Percentiles rank a stretch among this genome's conserved stretches.
phyloP scores from a whole-genome alignment of 371 early-diverging fungal species.

The Rhizopus delemar region DNA sequence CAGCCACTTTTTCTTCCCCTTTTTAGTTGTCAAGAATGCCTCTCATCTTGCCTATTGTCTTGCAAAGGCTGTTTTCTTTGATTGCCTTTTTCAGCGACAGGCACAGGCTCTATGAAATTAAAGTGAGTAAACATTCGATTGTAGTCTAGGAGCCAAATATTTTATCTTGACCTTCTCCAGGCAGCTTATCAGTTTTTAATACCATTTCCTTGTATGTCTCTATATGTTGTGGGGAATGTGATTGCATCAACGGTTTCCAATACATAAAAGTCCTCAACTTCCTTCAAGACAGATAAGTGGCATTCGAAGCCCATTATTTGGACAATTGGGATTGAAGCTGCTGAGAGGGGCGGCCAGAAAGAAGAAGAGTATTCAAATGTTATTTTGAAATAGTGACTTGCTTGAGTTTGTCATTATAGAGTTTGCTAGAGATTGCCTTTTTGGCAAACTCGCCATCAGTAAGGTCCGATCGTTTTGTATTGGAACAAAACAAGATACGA shows the following conservation, averaged over 20 bases:
- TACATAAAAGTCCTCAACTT: conserved; percentile 12
- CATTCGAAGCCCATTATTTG: conserved; percentile 20
- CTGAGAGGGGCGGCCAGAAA: conserved; percentile 10
- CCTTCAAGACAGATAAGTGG: conserved; percentile 8
- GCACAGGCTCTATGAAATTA: conserved; percentile 18
- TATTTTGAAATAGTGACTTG: conserved; percentile 9
- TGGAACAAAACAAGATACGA: conserved; percentile 14
- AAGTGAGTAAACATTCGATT: conserved; percentile 16
- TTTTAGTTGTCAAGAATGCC: conserved; percentile 11
- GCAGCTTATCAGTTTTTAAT: conserved; percentile 4
- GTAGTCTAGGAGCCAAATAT: conserved; percentile 10
- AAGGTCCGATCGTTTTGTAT: conserved; percentile 13
- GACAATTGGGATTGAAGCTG: conserved; percentile 9
- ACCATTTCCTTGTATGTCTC: conserved; percentile 6
- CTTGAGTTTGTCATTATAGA: conserved; percentile 17
- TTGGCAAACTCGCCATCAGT: conserved; percentile 18
- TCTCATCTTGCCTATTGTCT: conserved; percentile 14
- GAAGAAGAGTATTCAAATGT: conserved; percentile 16
- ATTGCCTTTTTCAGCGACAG: conserved; percentile 11
- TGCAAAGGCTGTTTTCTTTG: conserved; percentile 8
- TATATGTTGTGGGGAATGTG: conserved; percentile 11
- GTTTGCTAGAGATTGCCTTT: conserved; percentile 13
- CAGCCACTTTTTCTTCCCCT: conserved; percentile 4
- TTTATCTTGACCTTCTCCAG: conserved; percentile 14
- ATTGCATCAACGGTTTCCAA: conserved; percentile 11